Evolutionary conservation across 106 monocot species (phyloP), one percentile per base, ranked within the genome.

Genomic region (Apostasia shenzhenica): DNA sequence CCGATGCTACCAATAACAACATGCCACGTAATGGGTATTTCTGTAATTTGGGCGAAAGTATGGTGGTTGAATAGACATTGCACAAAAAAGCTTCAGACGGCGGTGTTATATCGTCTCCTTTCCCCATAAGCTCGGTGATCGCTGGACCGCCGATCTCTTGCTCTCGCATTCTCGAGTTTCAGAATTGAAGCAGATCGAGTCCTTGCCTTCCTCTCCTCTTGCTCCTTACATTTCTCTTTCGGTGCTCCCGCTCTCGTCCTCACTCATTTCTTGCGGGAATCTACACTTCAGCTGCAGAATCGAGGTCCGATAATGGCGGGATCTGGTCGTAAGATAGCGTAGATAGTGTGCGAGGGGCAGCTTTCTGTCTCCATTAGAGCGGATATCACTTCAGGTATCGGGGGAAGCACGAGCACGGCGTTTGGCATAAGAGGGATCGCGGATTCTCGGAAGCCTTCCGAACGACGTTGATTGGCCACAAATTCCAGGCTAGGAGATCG

Each of bases 101-200:
- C 74, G 70, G 57, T 43, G 70, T 50, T 64, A 59, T 70, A 26
- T 26, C 26, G 26, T 61, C 71, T 67, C 67, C 54, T 75, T 80
- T 75, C 59, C 80, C 80, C 75, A 75, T 80, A 75, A 75, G 80
- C 80, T 80, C 66, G 70, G 59, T 63, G 58, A 67, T 80, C 66
- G 75, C 71, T 75, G 66, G 67, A 75, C 71, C 75, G 79, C 73
- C 69, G 74, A 74, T 67, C 41, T 39, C 45, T 74, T 69, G 79
- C 26, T 26, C 26, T 26, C 26, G 26, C 26, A 26, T 26, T 26
- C 26, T 26, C 26, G 26, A 26, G 26, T 26, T 26, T 26, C 26
- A 62, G 74, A 61, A 63, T 74, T 51, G 74, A 69, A 11, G 26
- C 26, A 26, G 43, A 12, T 4, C 66, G 65, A 75, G 75, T 71